Evolutionary conservation across 768 basidiomycete genomes (phyloP).

Genomic region (Naganishia kalamii): DNA sequence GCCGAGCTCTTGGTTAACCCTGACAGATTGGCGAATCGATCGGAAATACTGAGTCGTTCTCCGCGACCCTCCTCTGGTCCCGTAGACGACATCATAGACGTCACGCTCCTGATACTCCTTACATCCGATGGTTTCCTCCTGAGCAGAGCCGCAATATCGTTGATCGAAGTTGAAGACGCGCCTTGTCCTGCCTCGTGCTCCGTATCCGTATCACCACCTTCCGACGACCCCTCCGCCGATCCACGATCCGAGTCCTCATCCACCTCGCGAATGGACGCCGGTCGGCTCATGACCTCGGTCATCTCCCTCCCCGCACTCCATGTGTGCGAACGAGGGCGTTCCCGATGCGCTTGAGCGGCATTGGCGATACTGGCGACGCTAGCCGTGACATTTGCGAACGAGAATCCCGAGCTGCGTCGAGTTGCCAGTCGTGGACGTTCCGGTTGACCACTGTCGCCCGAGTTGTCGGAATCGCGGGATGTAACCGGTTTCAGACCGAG

Average conservation of each 20-base stretch:
- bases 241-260: conserved; percentile 45
- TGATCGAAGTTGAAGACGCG: background rate
- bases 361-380: conserved; percentile 57
- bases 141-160: conserved; percentile 12
- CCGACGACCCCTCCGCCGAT: conserved; percentile 36
- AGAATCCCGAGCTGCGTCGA: conserved; percentile 70
- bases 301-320: conserved; percentile 6
- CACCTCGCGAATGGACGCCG: conserved; percentile 50
- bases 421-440: conserved; percentile 57
- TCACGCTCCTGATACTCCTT: conserved; percentile 26
- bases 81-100: conserved; percentile 23
- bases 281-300: conserved; percentile 54
- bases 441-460: background rate
- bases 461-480: background rate
- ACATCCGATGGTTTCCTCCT: conserved; percentile 16
- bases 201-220: conserved; percentile 60
- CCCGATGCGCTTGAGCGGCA: conserved; percentile 31
- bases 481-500: conserved; percentile 13
- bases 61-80: conserved; percentile 34
- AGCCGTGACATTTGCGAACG: conserved; percentile 69
- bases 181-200: conserved; percentile 27
- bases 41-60: conserved; percentile 66
- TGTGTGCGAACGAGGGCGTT: conserved; percentile 22
- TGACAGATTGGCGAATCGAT: conserved; percentile 67
- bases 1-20: background rate